Conservation (phyloP, 2,329 filamentous ascomycete species). For the Aspergillus vadensis region DNA sequence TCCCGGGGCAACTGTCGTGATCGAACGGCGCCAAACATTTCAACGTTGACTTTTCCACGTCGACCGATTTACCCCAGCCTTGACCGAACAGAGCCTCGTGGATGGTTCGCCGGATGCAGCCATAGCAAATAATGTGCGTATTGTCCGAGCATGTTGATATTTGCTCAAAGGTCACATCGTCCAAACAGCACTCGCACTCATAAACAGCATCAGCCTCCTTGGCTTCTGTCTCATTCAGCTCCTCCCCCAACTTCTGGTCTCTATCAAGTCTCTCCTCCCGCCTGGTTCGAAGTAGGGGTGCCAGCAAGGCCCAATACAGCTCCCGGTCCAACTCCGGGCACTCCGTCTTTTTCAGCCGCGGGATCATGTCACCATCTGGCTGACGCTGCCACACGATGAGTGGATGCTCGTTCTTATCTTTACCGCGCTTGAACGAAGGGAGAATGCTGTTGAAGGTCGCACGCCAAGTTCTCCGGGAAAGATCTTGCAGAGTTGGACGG, state of each 20-base stretch:
- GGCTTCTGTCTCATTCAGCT: constrained; percentile 49
- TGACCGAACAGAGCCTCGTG: constrained; percentile 92
- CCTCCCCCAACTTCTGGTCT: constrained; percentile 44
- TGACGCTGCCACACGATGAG: constrained; percentile 43
- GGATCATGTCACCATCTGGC: constrained; percentile 34
- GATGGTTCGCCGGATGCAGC: constrained; percentile 78
- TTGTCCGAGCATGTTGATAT: constrained; percentile 48
- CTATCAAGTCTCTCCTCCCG: constrained; percentile 39
- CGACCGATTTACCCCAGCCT: constrained; percentile 80
- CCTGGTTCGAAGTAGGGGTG: constrained; percentile 38
- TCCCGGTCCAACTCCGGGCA: constrained; percentile 48
- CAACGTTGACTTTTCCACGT: constrained; percentile 71
- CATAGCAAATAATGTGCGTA: constrained; percentile 56
- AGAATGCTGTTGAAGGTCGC: constrained; percentile 47
- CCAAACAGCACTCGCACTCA: constrained; percentile 53
- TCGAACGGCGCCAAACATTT: constrained; percentile 77
- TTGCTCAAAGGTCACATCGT: constrained; percentile 51
- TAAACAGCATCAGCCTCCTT: constrained; percentile 44
- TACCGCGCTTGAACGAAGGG: constrained; percentile 45
- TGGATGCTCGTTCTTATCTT: constrained; percentile 43
- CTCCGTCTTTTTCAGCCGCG: constrained; percentile 45
- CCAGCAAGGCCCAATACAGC: constrained; percentile 40
- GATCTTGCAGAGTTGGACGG: constrained; percentile 45
- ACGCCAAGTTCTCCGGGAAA: constrained; percentile 49
- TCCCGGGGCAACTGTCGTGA: constrained; percentile 69